Conservation (phyloP, 805 yeast species). For the Candida chauliodis region DNA sequence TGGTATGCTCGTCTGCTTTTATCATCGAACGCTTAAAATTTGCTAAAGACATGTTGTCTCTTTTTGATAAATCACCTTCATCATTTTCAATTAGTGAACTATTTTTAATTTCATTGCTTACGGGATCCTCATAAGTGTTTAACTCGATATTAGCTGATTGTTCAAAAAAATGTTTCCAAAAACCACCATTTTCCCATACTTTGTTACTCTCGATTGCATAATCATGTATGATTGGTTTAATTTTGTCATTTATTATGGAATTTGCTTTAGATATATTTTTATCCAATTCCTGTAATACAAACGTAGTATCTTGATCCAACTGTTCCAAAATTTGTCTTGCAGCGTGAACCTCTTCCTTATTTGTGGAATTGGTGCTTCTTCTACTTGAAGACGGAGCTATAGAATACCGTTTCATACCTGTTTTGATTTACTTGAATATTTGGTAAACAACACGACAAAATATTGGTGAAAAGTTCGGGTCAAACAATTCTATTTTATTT, state of each 20-base stretch:
- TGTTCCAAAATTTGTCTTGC: slow-evolving; percentile 48
- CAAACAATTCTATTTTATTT: background rate
- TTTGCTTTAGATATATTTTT: slow-evolving; percentile 67
- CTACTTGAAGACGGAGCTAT: slow-evolving; percentile 32
- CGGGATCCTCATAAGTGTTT: slow-evolving; percentile 47
- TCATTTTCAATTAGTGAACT: slow-evolving; percentile 14
- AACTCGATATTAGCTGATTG: slow-evolving; percentile 66
- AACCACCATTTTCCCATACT: slow-evolving; percentile 63
- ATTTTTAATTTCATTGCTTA: slow-evolving; percentile 20
- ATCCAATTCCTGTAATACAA: slow-evolving; percentile 76
- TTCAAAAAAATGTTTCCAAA: slow-evolving; percentile 79
- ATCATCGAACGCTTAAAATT: slow-evolving; percentile 11
- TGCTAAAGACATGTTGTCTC: background rate
- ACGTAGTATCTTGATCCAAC: slow-evolving; percentile 75
- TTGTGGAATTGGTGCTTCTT: slow-evolving; percentile 14
- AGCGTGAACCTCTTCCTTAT: slow-evolving; percentile 13
- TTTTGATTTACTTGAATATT: slow-evolving; percentile 5
- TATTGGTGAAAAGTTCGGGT: background rate
- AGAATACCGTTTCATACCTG: slow-evolving; percentile 34
- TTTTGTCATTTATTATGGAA: slow-evolving; percentile 59
- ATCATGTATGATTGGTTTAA: slow-evolving; percentile 63
- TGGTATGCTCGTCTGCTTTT: slow-evolving; percentile 26
- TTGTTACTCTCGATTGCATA: slow-evolving; percentile 57
- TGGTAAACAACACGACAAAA: slow-evolving; percentile 4
- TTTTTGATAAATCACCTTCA: slow-evolving; percentile 6